A percentile compares a stretch with the other conserved stretches of the same genome.
phyloP scores from a whole-genome alignment of 2,329 filamentous ascomycete species.

The Alternaria rosae region DNA sequence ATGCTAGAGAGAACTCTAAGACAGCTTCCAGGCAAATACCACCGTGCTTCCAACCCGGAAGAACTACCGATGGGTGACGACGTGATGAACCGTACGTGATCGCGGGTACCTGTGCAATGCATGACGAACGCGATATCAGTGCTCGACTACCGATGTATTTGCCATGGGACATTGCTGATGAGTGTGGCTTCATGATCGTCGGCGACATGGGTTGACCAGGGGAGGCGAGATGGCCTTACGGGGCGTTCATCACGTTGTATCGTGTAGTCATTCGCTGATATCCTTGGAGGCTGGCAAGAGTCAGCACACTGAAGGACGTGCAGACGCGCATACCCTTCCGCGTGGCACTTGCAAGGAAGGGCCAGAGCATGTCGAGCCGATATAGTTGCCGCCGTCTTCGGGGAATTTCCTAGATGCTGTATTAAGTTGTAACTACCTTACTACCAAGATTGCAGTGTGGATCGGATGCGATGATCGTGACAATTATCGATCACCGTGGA shows the following conservation, averaged over 20 bases:
- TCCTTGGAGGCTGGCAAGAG: not conserved
- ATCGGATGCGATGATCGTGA: not conserved
- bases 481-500: not conserved
- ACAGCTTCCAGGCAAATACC: not conserved
- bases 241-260: not conserved
- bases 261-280: conserved; percentile 1
- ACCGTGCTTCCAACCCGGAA: not conserved
- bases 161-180: not conserved
- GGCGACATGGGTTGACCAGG: not conserved
- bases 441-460: not conserved
- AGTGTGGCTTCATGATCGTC: not conserved
- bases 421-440: not conserved
- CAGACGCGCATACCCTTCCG: not conserved
- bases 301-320: conserved; percentile 7
- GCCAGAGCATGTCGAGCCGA: conserved; percentile 10
- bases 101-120: not conserved
- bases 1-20: not conserved
- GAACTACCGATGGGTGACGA: not conserved
- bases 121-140: not conserved
- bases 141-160: not conserved
- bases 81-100: not conserved
- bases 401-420: conserved; percentile 1
- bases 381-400: not conserved
- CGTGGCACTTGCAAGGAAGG: not conserved
- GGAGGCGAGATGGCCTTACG: not conserved